Percentiles rank a stretch among this genome's conserved stretches.
phyloP scores from a whole-genome alignment of 169 alveolate genomes.

The Amoebophrya sp. region DNA sequence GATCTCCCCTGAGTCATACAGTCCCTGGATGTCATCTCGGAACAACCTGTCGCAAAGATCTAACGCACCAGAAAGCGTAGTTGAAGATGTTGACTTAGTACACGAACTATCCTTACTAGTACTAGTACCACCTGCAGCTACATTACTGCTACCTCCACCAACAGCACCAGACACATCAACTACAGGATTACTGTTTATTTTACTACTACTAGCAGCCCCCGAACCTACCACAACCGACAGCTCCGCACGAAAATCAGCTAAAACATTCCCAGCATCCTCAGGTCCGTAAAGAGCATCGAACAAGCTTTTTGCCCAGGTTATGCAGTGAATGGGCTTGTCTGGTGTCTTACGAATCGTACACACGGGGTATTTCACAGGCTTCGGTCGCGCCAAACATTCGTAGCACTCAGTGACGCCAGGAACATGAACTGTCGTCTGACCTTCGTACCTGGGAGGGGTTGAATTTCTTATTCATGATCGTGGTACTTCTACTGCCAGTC shows the following conservation, averaged over 20 bases:
- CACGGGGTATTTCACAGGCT: constrained; percentile 67
- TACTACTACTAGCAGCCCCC: too few species aligned
- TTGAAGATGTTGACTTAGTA: too few species aligned
- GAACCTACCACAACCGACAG: too few species aligned
- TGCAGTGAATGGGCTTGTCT: constrained; percentile 75
- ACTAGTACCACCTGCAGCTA: too few species aligned
- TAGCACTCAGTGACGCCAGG: constrained; percentile 25
- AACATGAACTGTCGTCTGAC: constrained; percentile 15
- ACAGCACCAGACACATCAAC: too few species aligned
- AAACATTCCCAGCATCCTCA: background rate
- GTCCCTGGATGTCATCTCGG: background rate
- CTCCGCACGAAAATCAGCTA: background rate
- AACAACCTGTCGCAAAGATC: background rate
- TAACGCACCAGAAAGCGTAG: too few species aligned
- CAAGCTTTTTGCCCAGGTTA: constrained; percentile 79
- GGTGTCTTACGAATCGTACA: constrained; percentile 84
- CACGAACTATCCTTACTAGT: too few species aligned
- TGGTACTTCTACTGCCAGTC: too few species aligned
- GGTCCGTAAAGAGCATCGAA: background rate
- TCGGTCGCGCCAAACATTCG: background rate
- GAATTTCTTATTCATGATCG: too few species aligned
- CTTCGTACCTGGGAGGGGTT: constrained; percentile 29
- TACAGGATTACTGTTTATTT: too few species aligned
- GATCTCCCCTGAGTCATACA: background rate
- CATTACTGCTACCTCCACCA: background rate